Evolutionary conservation across 2,329 filamentous ascomycete genomes (phyloP).

Genomic region (Zarea fungicola): DNA sequence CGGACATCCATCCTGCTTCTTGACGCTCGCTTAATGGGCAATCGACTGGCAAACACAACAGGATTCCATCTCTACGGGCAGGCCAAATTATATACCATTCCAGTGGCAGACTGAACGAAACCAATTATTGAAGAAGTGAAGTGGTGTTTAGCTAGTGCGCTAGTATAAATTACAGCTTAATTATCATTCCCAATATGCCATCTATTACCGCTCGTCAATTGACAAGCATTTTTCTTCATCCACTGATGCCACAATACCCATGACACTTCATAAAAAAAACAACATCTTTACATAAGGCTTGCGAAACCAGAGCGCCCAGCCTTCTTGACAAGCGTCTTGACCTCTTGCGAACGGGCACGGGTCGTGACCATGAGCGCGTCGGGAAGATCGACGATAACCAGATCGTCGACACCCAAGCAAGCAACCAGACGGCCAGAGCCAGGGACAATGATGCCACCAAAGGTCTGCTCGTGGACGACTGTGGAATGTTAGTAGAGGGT

Average conservation of each 20-base stretch:
- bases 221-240: constrained; percentile 4
- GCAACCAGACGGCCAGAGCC: constrained; percentile 22
- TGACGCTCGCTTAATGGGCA: too few species aligned
- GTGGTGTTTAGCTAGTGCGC: constrained; percentile 14
- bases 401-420: constrained; percentile 22
- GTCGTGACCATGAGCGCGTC: constrained; percentile 24
- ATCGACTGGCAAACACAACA: too few species aligned
- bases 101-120: too few species aligned
- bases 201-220: constrained; percentile 5
- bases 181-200: constrained; percentile 9
- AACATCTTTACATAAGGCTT: constrained; percentile 17
- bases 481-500: neutral
- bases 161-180: constrained; percentile 14
- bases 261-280: constrained; percentile 7
- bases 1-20: too few species aligned
- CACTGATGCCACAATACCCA: constrained; percentile 5
- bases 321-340: constrained; percentile 23
- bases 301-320: constrained; percentile 21
- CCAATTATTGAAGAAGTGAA: constrained; percentile 8
- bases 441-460: constrained; percentile 22
- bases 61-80: too few species aligned
- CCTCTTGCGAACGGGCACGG: constrained; percentile 23
- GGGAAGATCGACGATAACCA: constrained; percentile 23
- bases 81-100: too few species aligned
- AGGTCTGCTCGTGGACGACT: constrained; percentile 23